phyloP scores from a whole-genome alignment of 2,329 filamentous ascomycete genomes.

The Aschersonia sp. region DNA sequence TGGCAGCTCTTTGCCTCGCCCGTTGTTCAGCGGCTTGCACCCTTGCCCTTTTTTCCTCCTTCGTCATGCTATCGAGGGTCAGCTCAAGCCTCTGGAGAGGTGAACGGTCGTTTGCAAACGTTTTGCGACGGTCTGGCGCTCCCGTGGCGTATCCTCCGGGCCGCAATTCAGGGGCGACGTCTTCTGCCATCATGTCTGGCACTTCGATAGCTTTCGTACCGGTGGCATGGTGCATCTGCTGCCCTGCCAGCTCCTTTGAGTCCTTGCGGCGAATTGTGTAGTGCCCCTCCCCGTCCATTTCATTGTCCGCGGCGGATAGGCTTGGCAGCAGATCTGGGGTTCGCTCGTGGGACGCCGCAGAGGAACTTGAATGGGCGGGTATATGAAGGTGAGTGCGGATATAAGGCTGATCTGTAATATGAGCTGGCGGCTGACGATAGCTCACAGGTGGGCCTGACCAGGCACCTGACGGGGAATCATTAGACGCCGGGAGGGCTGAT shows the following conservation, averaged over 20 bases:
- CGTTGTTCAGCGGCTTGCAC: conserved; percentile 70
- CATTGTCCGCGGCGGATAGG: conserved; percentile 4
- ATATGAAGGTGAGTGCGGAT: conserved; percentile 7
- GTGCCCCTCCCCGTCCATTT: conserved; percentile 13
- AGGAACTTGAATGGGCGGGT: neutral
- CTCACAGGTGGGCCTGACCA: conserved; percentile 44
- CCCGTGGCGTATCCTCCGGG: conserved; percentile 23
- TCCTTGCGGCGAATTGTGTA: conserved; percentile 9
- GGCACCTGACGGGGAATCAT: conserved; percentile 41
- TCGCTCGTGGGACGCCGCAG: neutral
- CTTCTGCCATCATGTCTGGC: conserved; percentile 6
- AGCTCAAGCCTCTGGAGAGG: conserved; percentile 88
- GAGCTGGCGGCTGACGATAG: conserved; percentile 33
- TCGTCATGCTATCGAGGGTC: conserved; percentile 82
- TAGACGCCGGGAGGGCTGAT: conserved; percentile 20
- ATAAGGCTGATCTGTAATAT: conserved; percentile 12
- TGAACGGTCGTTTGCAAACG: conserved; percentile 69
- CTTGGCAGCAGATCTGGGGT: neutral
- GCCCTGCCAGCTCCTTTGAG: conserved; percentile 2
- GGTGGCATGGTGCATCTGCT: conserved; percentile 8
- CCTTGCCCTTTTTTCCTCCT: conserved; percentile 83
- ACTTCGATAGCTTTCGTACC: conserved; percentile 9
- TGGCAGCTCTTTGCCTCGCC: conserved; percentile 46
- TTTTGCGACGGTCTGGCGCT: conserved; percentile 32
- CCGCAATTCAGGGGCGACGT: conserved; percentile 11